Conservation (phyloP, 2,329 filamentous ascomycete genomes). For the Emmonsiellopsis sp. region DNA sequence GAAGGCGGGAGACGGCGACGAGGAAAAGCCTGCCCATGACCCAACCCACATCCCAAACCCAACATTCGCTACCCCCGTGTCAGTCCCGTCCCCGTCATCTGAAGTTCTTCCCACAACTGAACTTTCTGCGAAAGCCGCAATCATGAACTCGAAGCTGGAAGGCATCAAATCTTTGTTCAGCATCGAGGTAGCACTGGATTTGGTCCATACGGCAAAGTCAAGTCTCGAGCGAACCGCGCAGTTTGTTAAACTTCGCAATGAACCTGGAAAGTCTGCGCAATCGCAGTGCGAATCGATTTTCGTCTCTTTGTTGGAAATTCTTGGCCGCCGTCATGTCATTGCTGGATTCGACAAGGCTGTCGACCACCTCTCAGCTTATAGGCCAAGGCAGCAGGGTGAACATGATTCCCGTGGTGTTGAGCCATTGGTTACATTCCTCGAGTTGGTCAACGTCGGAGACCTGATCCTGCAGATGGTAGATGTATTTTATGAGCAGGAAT, state of each 20-base stretch:
- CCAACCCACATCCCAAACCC: conserved; percentile 18
- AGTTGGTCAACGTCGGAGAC: conserved; percentile 95
- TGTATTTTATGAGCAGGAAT: conserved; percentile 95
- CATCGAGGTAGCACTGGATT: conserved; percentile 83
- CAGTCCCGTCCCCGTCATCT: conserved; percentile 17
- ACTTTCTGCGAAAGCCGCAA: conserved; percentile 89
- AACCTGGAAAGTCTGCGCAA: conserved; percentile 70
- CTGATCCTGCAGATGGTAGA: conserved; percentile 98
- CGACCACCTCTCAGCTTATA: conserved; percentile 80
- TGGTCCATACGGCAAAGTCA: conserved; percentile 82
- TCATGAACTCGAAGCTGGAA: conserved; percentile 91
- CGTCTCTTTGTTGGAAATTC: conserved; percentile 68
- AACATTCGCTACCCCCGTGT: conserved; percentile 27
- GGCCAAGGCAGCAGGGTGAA: conserved; percentile 62
- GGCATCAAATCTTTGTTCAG: conserved; percentile 93
- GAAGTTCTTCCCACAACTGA: conserved; percentile 74
- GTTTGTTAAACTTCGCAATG: conserved; percentile 71
- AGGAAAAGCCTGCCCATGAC: conserved; percentile 15
- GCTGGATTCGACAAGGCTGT: conserved; percentile 91
- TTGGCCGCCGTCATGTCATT: conserved; percentile 81
- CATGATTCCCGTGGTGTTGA: conserved; percentile 67
- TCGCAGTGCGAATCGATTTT: conserved; percentile 90
- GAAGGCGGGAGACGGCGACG: conserved; percentile 19
- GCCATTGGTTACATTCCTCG: conserved; percentile 88
- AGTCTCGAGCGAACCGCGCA: conserved; percentile 77